Evolutionary conservation across 805 yeast genomes (phyloP).

Genomic region (Cyberlindnera maritima): DNA sequence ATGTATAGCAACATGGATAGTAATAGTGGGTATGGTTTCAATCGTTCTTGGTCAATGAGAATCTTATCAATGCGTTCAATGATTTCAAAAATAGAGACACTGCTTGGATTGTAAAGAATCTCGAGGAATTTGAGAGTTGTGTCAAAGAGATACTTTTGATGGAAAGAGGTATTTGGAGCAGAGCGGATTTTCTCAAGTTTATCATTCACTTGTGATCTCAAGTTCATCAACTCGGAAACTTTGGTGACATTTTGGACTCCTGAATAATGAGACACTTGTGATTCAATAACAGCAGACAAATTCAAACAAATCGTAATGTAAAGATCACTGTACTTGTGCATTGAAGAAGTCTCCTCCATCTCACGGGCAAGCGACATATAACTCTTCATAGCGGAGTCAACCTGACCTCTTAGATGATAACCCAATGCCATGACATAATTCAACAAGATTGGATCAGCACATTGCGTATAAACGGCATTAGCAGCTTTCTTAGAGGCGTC

Average conservation of each 20-base stretch:
- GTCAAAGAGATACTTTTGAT: constrained; percentile 15
- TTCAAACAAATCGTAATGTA: constrained; percentile 16
- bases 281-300: constrained; percentile 14
- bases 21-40: constrained; percentile 22
- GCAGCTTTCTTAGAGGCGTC: background rate
- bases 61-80: constrained; percentile 10
- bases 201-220: constrained; percentile 5
- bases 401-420: constrained; percentile 17
- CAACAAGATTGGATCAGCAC: background rate
- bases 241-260: constrained; percentile 3
- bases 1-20: constrained; percentile 23
- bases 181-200: constrained; percentile 3
- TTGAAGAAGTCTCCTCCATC: constrained; percentile 3
- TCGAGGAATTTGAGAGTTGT: constrained; percentile 11
- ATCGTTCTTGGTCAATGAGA: constrained; percentile 15
- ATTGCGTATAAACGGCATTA: background rate
- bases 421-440: constrained; percentile 11
- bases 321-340: constrained; percentile 14
- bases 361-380: constrained; percentile 5
- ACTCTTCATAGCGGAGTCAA: constrained; percentile 13
- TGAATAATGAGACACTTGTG: constrained; percentile 13
- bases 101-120: constrained; percentile 17
- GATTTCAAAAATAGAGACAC: constrained; percentile 18
- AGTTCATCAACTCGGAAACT: constrained; percentile 3
- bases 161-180: constrained; percentile 8